These are phyloP conservation scores for Didymella pomorum DNA, from an alignment of 2,329 filamentous ascomycete species.

Conservation along the genomic window DNA sequence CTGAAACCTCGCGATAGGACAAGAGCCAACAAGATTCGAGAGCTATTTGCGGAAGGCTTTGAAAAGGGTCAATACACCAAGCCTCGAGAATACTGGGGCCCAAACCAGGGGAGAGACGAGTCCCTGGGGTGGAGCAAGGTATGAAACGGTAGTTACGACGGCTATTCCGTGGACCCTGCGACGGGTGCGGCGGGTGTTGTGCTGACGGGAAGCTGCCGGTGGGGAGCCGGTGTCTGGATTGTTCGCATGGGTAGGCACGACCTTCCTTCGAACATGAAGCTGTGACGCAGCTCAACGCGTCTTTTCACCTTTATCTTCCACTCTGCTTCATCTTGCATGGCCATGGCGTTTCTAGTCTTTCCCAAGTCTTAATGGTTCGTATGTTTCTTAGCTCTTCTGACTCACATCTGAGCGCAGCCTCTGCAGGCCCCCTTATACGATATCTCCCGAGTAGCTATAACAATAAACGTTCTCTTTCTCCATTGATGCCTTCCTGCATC, in stretches of 20 bases:
- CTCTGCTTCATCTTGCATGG: not conserved
- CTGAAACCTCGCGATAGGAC: conserved; percentile 47
- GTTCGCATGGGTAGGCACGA: not conserved
- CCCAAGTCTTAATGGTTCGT: not conserved
- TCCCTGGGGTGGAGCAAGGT: conserved; percentile 49
- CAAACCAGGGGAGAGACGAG: conserved; percentile 43
- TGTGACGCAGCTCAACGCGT: not conserved
- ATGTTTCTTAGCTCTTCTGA: not conserved
- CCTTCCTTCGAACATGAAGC: not conserved
- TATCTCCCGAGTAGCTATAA: not conserved
- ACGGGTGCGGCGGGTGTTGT: conserved; percentile 4
- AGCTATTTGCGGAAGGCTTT: conserved; percentile 48
- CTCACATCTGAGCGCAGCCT: not conserved
- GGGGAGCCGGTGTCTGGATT: conserved; percentile 26
- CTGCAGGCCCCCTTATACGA: not conserved
- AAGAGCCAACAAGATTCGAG: conserved; percentile 44
- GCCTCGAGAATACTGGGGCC: conserved; percentile 51
- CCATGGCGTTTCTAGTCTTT: not conserved
- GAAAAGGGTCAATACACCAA: conserved; percentile 51
- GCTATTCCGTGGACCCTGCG: conserved; percentile 14
- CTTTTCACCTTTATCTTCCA: not conserved
- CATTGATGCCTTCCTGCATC: not conserved
- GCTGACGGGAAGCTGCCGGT: conserved; percentile 2
- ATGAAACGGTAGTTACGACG: conserved; percentile 25
- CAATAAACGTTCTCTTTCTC: not conserved